Evolutionary conservation across 352 stramenopile genomes (phyloP).

Genomic region (Peronospora tabacina): DNA sequence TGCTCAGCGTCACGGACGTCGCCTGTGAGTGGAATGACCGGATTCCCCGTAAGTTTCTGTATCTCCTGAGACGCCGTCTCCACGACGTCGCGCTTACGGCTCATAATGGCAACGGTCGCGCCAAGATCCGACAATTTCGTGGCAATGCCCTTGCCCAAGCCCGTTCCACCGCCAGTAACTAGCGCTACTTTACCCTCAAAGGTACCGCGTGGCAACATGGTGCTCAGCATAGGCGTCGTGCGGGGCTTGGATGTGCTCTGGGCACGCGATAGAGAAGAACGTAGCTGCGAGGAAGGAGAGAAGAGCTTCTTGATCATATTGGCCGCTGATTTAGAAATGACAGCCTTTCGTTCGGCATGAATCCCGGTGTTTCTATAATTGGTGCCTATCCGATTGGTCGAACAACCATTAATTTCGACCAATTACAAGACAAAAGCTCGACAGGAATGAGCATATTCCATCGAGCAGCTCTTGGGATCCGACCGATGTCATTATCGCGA

Average conservation of each 20-base stretch:
- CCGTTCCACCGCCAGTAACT: constrained; percentile 92
- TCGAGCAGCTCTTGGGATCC: constrained; percentile 3
- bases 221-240: constrained; percentile 33
- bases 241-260: constrained; percentile 23
- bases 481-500: neutral
- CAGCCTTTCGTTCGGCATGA: neutral
- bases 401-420: constrained; percentile 1
- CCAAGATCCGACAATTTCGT: constrained; percentile 90
- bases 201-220: constrained; percentile 59
- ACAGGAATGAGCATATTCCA: constrained; percentile 17
- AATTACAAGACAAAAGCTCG: constrained; percentile 3
- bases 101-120: constrained; percentile 92
- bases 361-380: neutral
- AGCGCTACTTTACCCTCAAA: constrained; percentile 86
- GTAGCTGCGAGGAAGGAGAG: constrained; percentile 1
- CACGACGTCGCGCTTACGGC: constrained; percentile 87
- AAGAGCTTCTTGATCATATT: constrained; percentile 18
- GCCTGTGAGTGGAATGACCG: constrained; percentile 56
- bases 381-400: neutral
- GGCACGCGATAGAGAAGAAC: constrained; percentile 5
- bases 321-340: constrained; percentile 8
- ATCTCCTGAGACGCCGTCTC: constrained; percentile 79
- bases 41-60: constrained; percentile 48
- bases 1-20: constrained; percentile 88
- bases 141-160: constrained; percentile 92